Evolutionary conservation across 495 filamentous ascomycete genomes (phyloP).

Genomic region (Aspergillus nidulans): DNA sequence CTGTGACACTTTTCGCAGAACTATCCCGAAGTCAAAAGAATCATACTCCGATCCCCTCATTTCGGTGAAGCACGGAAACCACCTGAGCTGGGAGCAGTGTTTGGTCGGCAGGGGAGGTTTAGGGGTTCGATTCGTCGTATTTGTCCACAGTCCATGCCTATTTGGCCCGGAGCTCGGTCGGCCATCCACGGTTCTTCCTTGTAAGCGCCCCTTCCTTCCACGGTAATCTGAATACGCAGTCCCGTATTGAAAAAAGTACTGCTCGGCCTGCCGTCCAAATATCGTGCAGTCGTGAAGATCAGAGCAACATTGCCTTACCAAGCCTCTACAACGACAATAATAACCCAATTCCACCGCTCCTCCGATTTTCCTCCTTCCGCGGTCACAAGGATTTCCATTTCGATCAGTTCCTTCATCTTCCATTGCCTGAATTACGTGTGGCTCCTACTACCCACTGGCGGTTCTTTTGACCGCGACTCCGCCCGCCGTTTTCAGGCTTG

Average conservation of each 20-base stretch:
- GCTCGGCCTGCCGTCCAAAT: too few relatives aligned
- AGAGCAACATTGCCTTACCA: background rate
- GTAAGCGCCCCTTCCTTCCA: too few relatives aligned
- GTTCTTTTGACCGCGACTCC: slow-evolving; percentile 12
- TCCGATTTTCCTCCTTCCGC: background rate
- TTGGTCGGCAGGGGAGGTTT: background rate
- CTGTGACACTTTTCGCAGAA: background rate
- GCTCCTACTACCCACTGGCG: background rate
- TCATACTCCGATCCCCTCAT: background rate
- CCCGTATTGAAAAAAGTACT: too few relatives aligned
- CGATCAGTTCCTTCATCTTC: background rate
- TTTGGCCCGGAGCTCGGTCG: background rate
- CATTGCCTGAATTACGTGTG: background rate
- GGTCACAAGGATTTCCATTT: background rate
- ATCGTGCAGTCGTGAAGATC: background rate
- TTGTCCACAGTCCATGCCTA: background rate
- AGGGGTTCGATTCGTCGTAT: background rate
- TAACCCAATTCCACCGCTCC: background rate
- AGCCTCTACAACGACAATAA: background rate
- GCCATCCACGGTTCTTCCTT: background rate
- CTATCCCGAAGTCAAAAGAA: background rate
- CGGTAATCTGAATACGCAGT: too few relatives aligned
- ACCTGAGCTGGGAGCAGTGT: too few relatives aligned
- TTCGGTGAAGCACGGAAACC: background rate
- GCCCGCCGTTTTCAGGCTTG: slow-evolving; percentile 19